phyloP scores from a whole-genome alignment of 2,329 filamentous ascomycete species.

The Sporothrix mexicana region DNA sequence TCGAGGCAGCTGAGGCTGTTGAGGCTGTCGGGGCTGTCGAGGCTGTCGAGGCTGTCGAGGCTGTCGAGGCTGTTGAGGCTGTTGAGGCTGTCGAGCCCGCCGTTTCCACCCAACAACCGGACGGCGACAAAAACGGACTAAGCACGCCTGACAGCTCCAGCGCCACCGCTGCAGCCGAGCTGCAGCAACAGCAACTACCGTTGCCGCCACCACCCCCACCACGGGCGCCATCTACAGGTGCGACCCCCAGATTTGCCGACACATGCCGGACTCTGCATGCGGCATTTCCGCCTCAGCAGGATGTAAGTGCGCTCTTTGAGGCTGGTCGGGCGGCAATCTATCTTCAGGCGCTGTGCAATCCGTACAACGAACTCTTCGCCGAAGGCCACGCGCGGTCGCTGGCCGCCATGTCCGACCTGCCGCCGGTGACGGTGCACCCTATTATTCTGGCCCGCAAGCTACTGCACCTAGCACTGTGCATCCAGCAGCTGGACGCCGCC shows the following conservation, averaged over 20 bases:
- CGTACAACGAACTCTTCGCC: slow-evolving; percentile 27
- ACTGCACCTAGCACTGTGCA: slow-evolving; percentile 43
- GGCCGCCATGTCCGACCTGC: slow-evolving; percentile 25
- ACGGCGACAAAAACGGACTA: slow-evolving; percentile 8
- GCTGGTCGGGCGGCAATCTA: slow-evolving; percentile 30
- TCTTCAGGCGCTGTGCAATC: slow-evolving; percentile 30
- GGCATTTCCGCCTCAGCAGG: slow-evolving; percentile 28
- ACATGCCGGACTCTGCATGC: slow-evolving; percentile 15
- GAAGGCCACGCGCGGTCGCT: slow-evolving; percentile 23
- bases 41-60: too few species aligned
- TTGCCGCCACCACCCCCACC: not conserved
- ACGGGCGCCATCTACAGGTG: not conserved
- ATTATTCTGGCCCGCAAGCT: slow-evolving; percentile 46
- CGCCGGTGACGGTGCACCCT: slow-evolving; percentile 44
- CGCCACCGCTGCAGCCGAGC: slow-evolving; percentile 9
- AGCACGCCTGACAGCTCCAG: slow-evolving; percentile 11
- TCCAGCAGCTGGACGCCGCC: slow-evolving; percentile 40
- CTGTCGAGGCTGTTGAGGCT: too few species aligned
- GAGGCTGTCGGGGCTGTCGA: too few species aligned
- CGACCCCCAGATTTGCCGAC: not conserved
- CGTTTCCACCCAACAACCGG: not conserved
- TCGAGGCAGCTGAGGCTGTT: too few species aligned
- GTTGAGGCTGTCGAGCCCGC: too few species aligned
- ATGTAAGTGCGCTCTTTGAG: slow-evolving; percentile 29
- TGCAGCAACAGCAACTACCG: not conserved